A percentile compares a stretch with the other conserved stretches of the same genome.
Evolutionary conservation across 257 asterid genomes (phyloP).

Genomic region (Solanum microdontum): DNA sequence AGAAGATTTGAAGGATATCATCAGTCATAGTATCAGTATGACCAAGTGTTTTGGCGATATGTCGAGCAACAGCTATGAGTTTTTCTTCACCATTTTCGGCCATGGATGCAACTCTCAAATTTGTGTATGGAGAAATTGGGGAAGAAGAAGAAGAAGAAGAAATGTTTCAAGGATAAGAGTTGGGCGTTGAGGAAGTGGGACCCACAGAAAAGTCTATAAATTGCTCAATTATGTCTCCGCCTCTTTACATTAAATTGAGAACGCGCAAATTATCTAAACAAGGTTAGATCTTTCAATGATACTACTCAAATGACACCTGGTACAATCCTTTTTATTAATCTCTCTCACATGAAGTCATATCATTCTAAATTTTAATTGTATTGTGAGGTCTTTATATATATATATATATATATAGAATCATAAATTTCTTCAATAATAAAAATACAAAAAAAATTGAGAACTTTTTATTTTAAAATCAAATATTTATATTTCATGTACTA

Average conservation of each 20-base stretch:
- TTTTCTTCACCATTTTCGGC: slow-evolving; percentile 96
- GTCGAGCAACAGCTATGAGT: slow-evolving; percentile 89
- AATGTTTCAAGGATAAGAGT: neutral
- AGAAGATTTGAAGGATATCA: slow-evolving; percentile 80
- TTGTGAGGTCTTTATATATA: too few species aligned
- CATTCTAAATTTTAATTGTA: too few species aligned
- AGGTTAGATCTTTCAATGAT: neutral
- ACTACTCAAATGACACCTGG: neutral
- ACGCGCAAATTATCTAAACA: neutral
- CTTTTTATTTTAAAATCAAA: too few species aligned
- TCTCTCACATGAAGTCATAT: too few species aligned
- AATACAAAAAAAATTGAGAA: too few species aligned
- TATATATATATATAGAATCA: too few species aligned
- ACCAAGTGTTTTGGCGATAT: slow-evolving; percentile 91
- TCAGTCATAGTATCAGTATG: slow-evolving; percentile 84
- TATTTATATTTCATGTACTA: too few species aligned
- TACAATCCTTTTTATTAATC: too few species aligned
- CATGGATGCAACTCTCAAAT: slow-evolving; percentile 20
- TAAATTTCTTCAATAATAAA: too few species aligned
- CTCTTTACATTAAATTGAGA: neutral
- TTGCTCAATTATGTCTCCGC: neutral
- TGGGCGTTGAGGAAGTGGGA: neutral
- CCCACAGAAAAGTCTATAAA: neutral
- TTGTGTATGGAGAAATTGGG: neutral
- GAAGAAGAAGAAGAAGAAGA: neutral